Base-by-base conservation (phyloP, 306 rosid genomes). In the Acmispon strigosus region DNA sequence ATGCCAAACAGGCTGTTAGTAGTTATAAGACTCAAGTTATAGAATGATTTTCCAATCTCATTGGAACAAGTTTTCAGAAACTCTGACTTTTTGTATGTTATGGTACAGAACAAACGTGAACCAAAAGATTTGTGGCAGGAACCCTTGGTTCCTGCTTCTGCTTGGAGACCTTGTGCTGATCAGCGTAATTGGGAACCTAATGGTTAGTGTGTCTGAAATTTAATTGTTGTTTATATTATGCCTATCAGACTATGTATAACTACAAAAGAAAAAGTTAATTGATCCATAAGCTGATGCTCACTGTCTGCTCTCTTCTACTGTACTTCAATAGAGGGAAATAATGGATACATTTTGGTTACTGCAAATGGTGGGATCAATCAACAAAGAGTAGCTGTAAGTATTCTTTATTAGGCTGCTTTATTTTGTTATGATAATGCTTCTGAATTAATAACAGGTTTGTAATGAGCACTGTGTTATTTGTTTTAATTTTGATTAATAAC, bases 351-450 rank as follows among this genome's bases (percentile, higher is more conserved):
- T 71, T 37, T 94, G 88, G 84, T 91, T 76, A 94, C 97, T 68
- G 99, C 97, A 75, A 94, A 94, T 50, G 99, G 99, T 78, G 99
- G 97, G 80, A 89, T 91, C 79, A 94, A 94, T 83, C 99, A 94
- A 80, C 99, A 91, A 70, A 83, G 99, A 44, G 97, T 94, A 37
- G 99, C 91, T 59, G 99, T 91, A 80, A 90, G 99, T 87, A 71
- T 72, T 81, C 51, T 71, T 74, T 61, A 14, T 53, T 64, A 48
- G 48, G 6, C 61, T 19, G 66, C 53, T 9, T 32, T 62, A 43
- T 79, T 41, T 49, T 71, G 63, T 56, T 20, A 58, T 61, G 47
- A 20, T 39, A 60, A 15, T 39, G 17, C 55, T 37, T 83, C 39
- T 9, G 56, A 37, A 36, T 39, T 51, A 29, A 56, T 69, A 29